Evolutionary conservation across 2,329 filamentous ascomycete species (phyloP).

Genomic region (Curvularia sp.): DNA sequence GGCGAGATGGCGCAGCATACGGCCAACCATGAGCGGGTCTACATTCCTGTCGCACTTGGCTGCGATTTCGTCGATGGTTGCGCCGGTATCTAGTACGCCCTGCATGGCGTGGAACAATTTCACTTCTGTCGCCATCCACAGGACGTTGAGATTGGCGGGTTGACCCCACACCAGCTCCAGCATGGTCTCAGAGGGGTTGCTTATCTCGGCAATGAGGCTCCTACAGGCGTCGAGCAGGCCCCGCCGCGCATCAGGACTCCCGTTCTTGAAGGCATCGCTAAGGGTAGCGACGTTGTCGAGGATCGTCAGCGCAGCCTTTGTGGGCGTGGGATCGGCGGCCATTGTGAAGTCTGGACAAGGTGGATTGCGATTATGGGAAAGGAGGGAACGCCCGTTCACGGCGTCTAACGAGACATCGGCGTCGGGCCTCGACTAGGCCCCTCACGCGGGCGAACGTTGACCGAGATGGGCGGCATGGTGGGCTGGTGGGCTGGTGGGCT

Average conservation of each 20-base stretch:
- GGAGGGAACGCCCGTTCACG: background rate
- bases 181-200: constrained; percentile 35
- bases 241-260: constrained; percentile 26
- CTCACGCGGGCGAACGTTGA: background rate
- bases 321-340: constrained; percentile 2
- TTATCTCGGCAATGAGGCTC: constrained; percentile 35
- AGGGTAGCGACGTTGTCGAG: constrained; percentile 30
- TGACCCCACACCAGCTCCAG: constrained; percentile 34
- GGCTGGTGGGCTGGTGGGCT: background rate
- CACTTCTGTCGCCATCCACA: constrained; percentile 33
- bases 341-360: constrained; percentile 3
- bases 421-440: background rate
- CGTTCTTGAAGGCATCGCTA: constrained; percentile 28
- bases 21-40: constrained; percentile 32
- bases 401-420: background rate
- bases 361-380: background rate
- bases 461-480: background rate
- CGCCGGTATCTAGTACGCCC: constrained; percentile 17
- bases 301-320: constrained; percentile 25
- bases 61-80: constrained; percentile 24
- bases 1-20: constrained; percentile 41
- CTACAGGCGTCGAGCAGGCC: constrained; percentile 29
- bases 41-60: constrained; percentile 20
- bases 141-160: constrained; percentile 28
- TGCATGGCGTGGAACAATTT: constrained; percentile 35